Percentiles rank a stretch among this genome's conserved stretches.
phyloP scores from a whole-genome alignment of 2,329 filamentous ascomycete species.

The Pyricularia sp. region DNA sequence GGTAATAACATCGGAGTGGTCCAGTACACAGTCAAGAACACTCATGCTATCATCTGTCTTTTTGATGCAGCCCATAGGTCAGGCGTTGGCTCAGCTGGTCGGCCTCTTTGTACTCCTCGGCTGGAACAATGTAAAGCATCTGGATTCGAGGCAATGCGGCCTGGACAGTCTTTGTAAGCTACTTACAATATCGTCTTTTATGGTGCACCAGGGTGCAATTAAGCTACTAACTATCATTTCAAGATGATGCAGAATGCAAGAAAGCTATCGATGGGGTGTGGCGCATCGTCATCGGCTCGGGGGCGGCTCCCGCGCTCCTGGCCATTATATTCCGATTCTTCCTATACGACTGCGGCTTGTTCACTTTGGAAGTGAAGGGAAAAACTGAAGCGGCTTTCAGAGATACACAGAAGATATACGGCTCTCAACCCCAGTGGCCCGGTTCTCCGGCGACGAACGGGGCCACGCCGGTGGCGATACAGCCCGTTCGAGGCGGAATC shows the following conservation, averaged over 20 bases:
- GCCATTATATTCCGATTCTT: conserved; percentile 55
- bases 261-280: conserved; percentile 46
- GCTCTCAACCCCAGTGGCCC: conserved; percentile 17
- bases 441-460: not conserved
- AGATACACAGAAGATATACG: conserved; percentile 47
- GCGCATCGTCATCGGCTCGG: conserved; percentile 54
- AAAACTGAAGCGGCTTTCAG: conserved; percentile 44
- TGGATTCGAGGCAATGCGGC: conserved; percentile 33
- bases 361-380: conserved; percentile 50
- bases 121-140: conserved; percentile 25
- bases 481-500: not conserved
- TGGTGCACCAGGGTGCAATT: not conserved
- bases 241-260: conserved; percentile 30
- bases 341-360: conserved; percentile 52
- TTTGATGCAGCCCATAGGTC: conserved; percentile 56
- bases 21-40: conserved; percentile 48
- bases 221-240: not conserved
- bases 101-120: conserved; percentile 39
- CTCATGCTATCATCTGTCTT: conserved; percentile 57
- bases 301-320: conserved; percentile 48
- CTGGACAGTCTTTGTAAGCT: conserved; percentile 22
- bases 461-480: not conserved
- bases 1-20: conserved; percentile 55
- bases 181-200: not conserved
- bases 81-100: conserved; percentile 50